Conservation (phyloP, 768 basidiomycete species). For the Auriscalpium microsporum region DNA sequence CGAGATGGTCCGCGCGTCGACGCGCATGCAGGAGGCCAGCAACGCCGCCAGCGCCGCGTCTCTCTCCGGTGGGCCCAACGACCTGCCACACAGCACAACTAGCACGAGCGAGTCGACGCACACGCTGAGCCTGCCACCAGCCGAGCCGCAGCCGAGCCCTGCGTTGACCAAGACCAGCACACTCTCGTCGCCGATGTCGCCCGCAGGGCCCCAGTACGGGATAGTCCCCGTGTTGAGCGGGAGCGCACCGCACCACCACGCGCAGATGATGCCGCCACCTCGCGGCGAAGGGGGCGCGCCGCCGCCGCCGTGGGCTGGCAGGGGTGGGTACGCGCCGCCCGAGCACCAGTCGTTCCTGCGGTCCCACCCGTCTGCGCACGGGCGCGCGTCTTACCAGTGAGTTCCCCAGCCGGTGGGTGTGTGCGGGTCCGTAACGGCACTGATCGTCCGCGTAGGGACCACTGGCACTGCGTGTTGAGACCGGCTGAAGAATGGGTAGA, state of each 20-base stretch:
- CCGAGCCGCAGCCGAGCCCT: slow-evolving; percentile 7
- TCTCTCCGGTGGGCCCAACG: slow-evolving; percentile 5
- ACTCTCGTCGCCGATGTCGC: slow-evolving; percentile 8
- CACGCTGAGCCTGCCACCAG: not conserved
- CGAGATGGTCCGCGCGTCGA: slow-evolving; percentile 64
- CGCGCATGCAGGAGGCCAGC: slow-evolving; percentile 10
- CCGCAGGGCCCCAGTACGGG: not conserved
- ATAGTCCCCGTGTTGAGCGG: not conserved
- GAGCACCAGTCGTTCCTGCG: slow-evolving; percentile 42
- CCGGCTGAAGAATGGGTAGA: no score
- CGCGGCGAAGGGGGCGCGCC: not conserved
- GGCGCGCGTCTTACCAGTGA: slow-evolving; percentile 27
- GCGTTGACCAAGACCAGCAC: slow-evolving; percentile 9
- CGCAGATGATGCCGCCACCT: not conserved
- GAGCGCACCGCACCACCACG: not conserved
- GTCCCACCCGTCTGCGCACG: slow-evolving; percentile 32
- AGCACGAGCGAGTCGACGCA: not conserved
- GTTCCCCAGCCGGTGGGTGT: not conserved
- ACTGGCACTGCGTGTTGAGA: no score
- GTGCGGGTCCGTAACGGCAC: no score
- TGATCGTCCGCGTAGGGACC: no score
- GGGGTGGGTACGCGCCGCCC: slow-evolving; percentile 5
- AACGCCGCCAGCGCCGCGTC: not conserved
- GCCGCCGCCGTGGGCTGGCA: not conserved
- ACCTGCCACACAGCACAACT: slow-evolving; percentile 2